Evolutionary conservation across 192 early-diverging fungal genomes (phyloP).

Genomic region (Cladochytrium replicatum): DNA sequence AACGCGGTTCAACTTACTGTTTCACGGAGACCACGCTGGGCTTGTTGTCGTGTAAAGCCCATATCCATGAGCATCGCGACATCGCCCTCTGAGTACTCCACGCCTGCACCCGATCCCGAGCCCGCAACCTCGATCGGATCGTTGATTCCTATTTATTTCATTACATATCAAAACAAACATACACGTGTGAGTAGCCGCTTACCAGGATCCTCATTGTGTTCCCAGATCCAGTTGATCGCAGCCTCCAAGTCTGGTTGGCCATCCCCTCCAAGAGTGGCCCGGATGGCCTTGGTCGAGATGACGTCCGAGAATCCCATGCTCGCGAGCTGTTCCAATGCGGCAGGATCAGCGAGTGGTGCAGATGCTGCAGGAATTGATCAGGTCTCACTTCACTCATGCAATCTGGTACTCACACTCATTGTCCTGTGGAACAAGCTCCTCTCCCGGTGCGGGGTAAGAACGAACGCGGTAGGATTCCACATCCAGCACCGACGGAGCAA

Average conservation of each 20-base stretch:
- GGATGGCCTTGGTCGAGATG: slow-evolving; percentile 74
- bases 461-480: slow-evolving; percentile 65
- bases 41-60: slow-evolving; percentile 78
- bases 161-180: neutral
- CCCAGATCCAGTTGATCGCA: slow-evolving; percentile 93
- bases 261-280: slow-evolving; percentile 61
- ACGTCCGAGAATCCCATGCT: slow-evolving; percentile 88
- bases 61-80: slow-evolving; percentile 73
- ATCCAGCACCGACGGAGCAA: slow-evolving; percentile 32
- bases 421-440: too few species aligned
- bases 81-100: slow-evolving; percentile 38
- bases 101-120: slow-evolving; percentile 11
- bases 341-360: slow-evolving; percentile 51
- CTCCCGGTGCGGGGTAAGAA: too few species aligned
- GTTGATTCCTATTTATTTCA: slow-evolving; percentile 60
- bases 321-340: slow-evolving; percentile 65
- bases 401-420: too few species aligned
- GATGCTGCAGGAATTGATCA: too few species aligned
- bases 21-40: slow-evolving; percentile 68
- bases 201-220: slow-evolving; percentile 95
- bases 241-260: slow-evolving; percentile 58
- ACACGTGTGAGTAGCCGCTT: slow-evolving; percentile 3
- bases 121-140: slow-evolving; percentile 38
- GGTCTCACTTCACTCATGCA: too few species aligned
- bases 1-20: slow-evolving; percentile 50